A percentile compares a stretch with the other conserved stretches of the same genome.
Conservation (phyloP, 352 stramenopile species). For the Phytophthora idaei region DNA sequence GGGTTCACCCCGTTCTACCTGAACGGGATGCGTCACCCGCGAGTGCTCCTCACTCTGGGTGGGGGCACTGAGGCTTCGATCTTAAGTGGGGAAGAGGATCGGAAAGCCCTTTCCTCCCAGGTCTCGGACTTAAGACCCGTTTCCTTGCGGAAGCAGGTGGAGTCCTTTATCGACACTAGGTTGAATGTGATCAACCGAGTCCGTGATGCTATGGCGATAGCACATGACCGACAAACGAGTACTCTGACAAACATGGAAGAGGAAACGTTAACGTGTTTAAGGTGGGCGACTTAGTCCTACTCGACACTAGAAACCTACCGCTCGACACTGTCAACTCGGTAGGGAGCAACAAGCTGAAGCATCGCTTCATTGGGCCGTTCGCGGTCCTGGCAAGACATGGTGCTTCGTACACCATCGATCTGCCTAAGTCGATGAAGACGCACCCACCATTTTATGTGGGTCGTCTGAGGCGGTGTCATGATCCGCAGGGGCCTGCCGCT, state of each 20-base stretch:
- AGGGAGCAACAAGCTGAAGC: slow-evolving; percentile 21
- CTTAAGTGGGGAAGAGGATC: not conserved
- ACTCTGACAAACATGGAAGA: slow-evolving; percentile 4
- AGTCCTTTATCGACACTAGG: not conserved
- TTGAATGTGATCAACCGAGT: not conserved
- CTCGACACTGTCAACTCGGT: slow-evolving; percentile 2
- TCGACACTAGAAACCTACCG: slow-evolving; percentile 14
- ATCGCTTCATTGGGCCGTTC: slow-evolving; percentile 28
- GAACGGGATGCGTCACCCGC: not conserved
- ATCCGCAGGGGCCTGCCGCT: not conserved
- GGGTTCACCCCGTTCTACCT: slow-evolving; percentile 15
- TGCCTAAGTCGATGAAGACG: not conserved
- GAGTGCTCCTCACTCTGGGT: not conserved
- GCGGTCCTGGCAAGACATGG: not conserved
- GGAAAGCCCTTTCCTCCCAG: not conserved
- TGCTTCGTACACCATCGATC: slow-evolving; percentile 8
- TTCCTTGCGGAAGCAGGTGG: not conserved
- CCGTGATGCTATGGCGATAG: not conserved
- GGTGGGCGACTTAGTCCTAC: not conserved
- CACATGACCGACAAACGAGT: not conserved
- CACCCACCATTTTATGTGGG: not conserved
- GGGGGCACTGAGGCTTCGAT: not conserved
- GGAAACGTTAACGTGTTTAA: slow-evolving; percentile 10
- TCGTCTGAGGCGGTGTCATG: not conserved
- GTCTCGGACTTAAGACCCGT: not conserved